Evolutionary conservation across 139 green algal genomes (phyloP).

Genomic region (Chlorella sorokiniana): DNA sequence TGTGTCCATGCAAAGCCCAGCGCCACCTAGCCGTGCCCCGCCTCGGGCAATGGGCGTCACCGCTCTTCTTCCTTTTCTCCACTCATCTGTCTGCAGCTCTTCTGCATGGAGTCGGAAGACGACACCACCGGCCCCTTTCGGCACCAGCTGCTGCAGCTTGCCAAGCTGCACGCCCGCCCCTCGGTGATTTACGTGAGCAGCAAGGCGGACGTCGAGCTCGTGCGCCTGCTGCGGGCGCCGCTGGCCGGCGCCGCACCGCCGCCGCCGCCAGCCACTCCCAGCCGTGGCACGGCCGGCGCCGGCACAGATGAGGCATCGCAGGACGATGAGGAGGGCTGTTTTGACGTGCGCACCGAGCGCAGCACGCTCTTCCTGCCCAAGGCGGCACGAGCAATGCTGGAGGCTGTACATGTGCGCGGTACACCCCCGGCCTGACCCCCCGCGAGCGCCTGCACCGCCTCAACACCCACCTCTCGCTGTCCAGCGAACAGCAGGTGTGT

Average conservation of each 20-base stretch:
- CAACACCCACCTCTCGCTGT: constrained; percentile 40
- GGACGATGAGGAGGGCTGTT: background rate
- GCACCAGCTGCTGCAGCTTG: constrained; percentile 63
- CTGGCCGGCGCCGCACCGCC: background rate
- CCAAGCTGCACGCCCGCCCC: constrained; percentile 64
- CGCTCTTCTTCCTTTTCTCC: background rate
- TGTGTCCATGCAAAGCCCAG: too few species aligned
- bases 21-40: background rate
- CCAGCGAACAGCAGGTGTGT: constrained; percentile 44
- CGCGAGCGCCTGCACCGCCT: constrained; percentile 37
- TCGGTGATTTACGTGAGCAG: constrained; percentile 55
- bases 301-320: background rate
- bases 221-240: constrained; percentile 36
- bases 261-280: background rate
- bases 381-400: constrained; percentile 13
- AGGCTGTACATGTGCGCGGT: constrained; percentile 26
- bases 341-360: constrained; percentile 41
- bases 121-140: constrained; percentile 32
- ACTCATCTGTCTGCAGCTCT: constrained; percentile 25
- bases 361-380: constrained; percentile 37
- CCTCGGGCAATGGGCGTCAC: too few species aligned
- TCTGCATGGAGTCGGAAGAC: constrained; percentile 42
- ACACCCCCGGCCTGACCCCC: background rate
- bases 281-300: background rate
- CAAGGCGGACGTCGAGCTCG: constrained; percentile 51